Evolutionary conservation across 2,329 filamentous ascomycete species (phyloP).

Genomic region (Fusarium sp.): DNA sequence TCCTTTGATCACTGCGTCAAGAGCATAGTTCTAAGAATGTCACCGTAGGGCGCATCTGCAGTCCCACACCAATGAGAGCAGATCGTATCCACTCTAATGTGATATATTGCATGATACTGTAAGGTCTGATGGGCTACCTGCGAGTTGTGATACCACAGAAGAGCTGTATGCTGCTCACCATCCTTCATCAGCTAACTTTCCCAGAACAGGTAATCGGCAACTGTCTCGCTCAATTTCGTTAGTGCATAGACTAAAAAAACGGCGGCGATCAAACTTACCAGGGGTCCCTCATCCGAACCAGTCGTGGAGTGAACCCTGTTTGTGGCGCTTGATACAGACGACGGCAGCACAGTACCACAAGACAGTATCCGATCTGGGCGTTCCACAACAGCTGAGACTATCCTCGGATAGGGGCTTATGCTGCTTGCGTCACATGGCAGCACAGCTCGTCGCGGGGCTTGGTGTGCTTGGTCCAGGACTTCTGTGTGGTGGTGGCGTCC

Average conservation of each 20-base stretch:
- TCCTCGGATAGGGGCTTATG: background rate
- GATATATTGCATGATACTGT: background rate
- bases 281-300: background rate
- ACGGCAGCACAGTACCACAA: slow-evolving; percentile 2
- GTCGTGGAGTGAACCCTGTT: background rate
- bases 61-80: background rate
- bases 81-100: background rate
- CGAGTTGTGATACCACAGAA: too few relatives aligned
- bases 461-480: background rate
- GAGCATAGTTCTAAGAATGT: too few relatives aligned
- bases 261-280: background rate
- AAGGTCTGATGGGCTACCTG: too few relatives aligned
- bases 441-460: background rate
- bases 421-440: slow-evolving; percentile 9
- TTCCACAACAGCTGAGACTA: background rate
- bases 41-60: too few relatives aligned
- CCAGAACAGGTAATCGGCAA: too few relatives aligned
- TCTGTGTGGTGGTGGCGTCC: background rate
- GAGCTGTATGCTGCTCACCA: too few relatives aligned
- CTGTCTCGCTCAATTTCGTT: too few relatives aligned
- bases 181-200: too few relatives aligned
- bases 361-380: slow-evolving; percentile 9
- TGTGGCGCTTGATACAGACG: background rate
- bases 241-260: background rate
- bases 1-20: too few relatives aligned